A percentile compares a stretch with the other conserved stretches of the same genome.
These are phyloP conservation scores for Suillus paluster DNA, from an alignment of 768 basidiomycete species.

Conservation along the genomic window DNA sequence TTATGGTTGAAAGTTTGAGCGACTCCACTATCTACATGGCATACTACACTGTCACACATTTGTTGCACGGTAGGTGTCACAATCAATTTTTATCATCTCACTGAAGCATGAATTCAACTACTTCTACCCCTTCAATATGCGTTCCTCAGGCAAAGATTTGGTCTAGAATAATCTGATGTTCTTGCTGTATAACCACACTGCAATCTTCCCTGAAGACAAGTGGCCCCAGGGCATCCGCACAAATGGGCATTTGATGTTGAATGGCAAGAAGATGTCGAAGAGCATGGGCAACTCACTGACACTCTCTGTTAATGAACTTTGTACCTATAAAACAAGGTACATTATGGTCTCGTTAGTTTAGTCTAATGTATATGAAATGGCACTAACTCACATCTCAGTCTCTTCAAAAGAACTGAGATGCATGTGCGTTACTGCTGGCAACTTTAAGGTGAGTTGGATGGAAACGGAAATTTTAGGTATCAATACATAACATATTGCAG, in stretches of 20 bases:
- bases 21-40: constrained; percentile 98
- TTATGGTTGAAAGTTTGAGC: constrained; percentile 94
- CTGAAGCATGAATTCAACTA: constrained; percentile 93
- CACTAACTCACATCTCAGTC: too few relatives aligned
- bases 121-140: constrained; percentile 98
- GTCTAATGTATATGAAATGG: too few relatives aligned
- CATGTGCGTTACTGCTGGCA: too few relatives aligned
- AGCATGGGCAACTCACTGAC: constrained; percentile 96
- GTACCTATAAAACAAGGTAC: too few relatives aligned
- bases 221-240: constrained; percentile 93
- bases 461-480: too few relatives aligned
- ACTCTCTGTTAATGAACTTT: too few relatives aligned
- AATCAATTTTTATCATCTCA: constrained; percentile 45
- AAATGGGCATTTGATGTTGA: constrained; percentile 96
- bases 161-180: constrained; percentile 96
- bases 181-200: constrained; percentile 93
- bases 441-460: too few relatives aligned
- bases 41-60: constrained; percentile 94
- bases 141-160: constrained; percentile 97
- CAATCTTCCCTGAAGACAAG: constrained; percentile 84
- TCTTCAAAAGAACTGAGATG: too few relatives aligned
- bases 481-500: too few relatives aligned
- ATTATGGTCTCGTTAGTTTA: too few relatives aligned
- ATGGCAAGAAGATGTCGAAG: constrained; percentile 99
- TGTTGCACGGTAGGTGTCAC: constrained; percentile 68